These are phyloP conservation scores for Podospora fimiseda DNA, from an alignment of 495 filamentous ascomycete species.

Conservation along the genomic window DNA sequence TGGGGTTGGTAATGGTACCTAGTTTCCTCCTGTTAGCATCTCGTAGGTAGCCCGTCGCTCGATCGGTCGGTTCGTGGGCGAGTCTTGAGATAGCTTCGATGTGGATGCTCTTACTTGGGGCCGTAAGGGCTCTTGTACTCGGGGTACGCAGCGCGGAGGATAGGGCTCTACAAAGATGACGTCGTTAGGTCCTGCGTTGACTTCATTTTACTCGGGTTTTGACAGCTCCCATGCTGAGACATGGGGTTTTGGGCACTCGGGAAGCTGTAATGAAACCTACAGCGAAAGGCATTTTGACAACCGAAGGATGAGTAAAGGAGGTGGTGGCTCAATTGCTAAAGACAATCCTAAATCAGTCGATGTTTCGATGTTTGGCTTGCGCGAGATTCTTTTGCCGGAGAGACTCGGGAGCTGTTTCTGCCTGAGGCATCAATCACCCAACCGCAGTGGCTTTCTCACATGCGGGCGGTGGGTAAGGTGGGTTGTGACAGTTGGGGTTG, in stretches of 20 bases:
- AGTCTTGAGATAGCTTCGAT: too few species aligned
- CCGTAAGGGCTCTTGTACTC: conserved; percentile 45
- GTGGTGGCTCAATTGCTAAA: conserved; percentile 30
- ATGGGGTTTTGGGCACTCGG: neutral
- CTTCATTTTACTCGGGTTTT: neutral
- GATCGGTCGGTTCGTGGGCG: too few species aligned
- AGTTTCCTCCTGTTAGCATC: conserved; percentile 22
- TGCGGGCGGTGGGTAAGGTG: neutral
- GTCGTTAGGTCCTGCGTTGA: conserved; percentile 18
- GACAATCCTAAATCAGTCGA: conserved; percentile 10
- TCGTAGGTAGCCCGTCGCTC: neutral
- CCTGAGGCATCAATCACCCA: conserved; percentile 3
- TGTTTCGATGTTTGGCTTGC: conserved; percentile 20
- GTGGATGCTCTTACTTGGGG: conserved; percentile 42
- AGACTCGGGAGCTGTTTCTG: conserved; percentile 20
- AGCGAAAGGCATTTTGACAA: conserved; percentile 36
- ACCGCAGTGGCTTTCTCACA: neutral
- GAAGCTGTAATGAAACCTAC: conserved; percentile 23
- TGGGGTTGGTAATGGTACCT: conserved; percentile 46
- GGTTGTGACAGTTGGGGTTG: neutral
- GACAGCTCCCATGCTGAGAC: too few species aligned
- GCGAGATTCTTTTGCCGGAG: conserved; percentile 32
- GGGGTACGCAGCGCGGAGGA: conserved; percentile 25
- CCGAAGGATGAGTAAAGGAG: conserved; percentile 16
- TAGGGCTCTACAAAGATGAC: conserved; percentile 28